Percentiles rank a stretch among this genome's conserved stretches.
These are phyloP conservation scores for Blastobotrys arbuscula DNA, from an alignment of 1,139 yeast genomes.

Conservation along the genomic window DNA sequence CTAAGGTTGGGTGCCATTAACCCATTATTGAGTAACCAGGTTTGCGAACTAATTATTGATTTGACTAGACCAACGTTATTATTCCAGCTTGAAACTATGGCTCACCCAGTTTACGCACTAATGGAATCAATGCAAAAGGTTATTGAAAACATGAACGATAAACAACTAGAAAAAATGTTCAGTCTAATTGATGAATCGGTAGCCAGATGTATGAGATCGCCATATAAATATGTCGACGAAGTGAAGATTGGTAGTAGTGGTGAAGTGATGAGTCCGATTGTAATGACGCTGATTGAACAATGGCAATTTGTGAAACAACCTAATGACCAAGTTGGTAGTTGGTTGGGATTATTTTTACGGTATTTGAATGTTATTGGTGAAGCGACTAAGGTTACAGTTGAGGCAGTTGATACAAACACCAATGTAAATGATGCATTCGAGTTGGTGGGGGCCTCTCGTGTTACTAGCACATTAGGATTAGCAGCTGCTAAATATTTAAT, in stretches of 20 bases:
- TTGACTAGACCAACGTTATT: slow-evolving; percentile 43
- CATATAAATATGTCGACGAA: slow-evolving; percentile 76
- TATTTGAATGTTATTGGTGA: slow-evolving; percentile 29
- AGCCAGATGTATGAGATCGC: slow-evolving; percentile 62
- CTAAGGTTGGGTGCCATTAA: slow-evolving; percentile 43
- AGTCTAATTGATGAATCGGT: slow-evolving; percentile 66
- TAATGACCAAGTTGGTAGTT: slow-evolving; percentile 34
- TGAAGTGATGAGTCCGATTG: slow-evolving; percentile 53
- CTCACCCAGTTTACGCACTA: slow-evolving; percentile 30
- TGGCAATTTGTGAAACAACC: slow-evolving; percentile 48
- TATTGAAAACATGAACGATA: slow-evolving; percentile 12
- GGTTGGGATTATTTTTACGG: slow-evolving; percentile 45
- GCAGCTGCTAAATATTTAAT: slow-evolving; percentile 3
- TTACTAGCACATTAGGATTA: neutral
- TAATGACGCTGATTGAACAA: slow-evolving; percentile 68
- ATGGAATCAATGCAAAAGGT: slow-evolving; percentile 23
- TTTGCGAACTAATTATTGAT: slow-evolving; percentile 37
- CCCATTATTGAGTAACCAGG: slow-evolving; percentile 37
- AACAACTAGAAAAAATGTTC: slow-evolving; percentile 40
- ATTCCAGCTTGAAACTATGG: slow-evolving; percentile 42
- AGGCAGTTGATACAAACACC: neutral
- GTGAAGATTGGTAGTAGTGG: slow-evolving; percentile 29
- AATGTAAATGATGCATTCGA: neutral
- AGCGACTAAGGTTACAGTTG: neutral
- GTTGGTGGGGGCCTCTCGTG: neutral